Evolutionary conservation across 2,329 filamentous ascomycete species (phyloP).

Genomic region (Lomentospora prolificans): DNA sequence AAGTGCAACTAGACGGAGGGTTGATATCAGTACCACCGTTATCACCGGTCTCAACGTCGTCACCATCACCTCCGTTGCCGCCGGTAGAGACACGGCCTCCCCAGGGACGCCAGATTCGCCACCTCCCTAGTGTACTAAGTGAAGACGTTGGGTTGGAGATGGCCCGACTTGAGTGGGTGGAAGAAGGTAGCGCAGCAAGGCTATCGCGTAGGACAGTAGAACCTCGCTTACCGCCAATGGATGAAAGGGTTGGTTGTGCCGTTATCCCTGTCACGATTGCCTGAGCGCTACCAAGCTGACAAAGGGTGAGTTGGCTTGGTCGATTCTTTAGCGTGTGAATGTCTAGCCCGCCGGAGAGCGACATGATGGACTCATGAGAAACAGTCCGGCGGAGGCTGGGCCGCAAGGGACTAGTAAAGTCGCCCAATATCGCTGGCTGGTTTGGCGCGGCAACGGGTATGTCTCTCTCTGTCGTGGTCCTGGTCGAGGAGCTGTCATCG

Average conservation of each 20-base stretch:
- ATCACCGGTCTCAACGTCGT: background rate
- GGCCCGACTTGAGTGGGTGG: conserved; percentile 15
- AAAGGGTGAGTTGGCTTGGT: conserved; percentile 62
- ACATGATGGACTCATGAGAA: conserved; percentile 86
- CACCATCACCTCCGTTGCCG: background rate
- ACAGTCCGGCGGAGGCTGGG: conserved; percentile 49
- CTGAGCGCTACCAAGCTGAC: conserved; percentile 42
- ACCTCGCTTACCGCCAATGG: conserved; percentile 34
- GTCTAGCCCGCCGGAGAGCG: conserved; percentile 77
- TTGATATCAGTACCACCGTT: too few species aligned
- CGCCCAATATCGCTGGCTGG: conserved; percentile 21
- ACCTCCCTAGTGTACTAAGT: conserved; percentile 27
- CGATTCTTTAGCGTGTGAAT: conserved; percentile 72
- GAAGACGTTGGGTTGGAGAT: conserved; percentile 15
- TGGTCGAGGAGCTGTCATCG: conserved; percentile 1
- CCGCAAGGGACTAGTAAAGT: conserved; percentile 28
- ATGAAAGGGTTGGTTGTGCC: conserved; percentile 47
- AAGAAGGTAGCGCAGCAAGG: conserved; percentile 28
- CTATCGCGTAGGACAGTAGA: conserved; percentile 50
- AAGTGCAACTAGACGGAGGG: too few species aligned
- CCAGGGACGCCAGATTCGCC: conserved; percentile 42
- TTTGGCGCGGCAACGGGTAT: conserved; percentile 24
- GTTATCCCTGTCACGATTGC: conserved; percentile 49
- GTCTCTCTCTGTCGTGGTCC: conserved; percentile 17
- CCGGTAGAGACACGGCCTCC: conserved; percentile 14